Evolutionary conservation across 495 filamentous ascomycete species (phyloP), one percentile per base, ranked within the genome.

Genomic region (Margaritispora aquatica): DNA sequence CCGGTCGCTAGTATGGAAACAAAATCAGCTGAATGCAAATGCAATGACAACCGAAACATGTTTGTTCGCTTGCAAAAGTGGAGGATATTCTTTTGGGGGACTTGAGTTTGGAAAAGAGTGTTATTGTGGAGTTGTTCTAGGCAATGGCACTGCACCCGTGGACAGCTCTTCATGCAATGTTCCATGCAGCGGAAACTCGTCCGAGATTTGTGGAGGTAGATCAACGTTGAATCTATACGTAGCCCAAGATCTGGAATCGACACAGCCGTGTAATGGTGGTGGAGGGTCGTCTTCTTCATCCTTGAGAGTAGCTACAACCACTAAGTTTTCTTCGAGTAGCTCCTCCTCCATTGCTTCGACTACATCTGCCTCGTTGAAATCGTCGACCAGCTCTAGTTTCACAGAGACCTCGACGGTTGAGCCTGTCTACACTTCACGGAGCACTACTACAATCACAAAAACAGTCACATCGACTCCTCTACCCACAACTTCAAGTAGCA

Each of bases 41-140:
- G 67, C 61, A 26, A 31, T 81, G 38, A 63, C 63, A 29, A 50
- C 62, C 24, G 63, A 65, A 22, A 21, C 29, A 17, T 83, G 80
- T 65, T 68, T 80, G 41, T 29, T 61, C 34, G 73, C 76, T 44
- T 83, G 80, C 68, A 69, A 70, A 27, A 61, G 50, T 23, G 71
- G 71, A 36, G 73, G 77, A 24, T 81, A 75, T 61, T 73, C 77
- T 13, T 75, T 80, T 46, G 79, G 78, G 8, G 79, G 79, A 56
- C 73, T 77, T 17, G 75, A 82, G 68, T 82, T 68, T 60, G 73
- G 71, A 34, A 68, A 74, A 66, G 74, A 70, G 61, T 78, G 58
- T 47, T 70, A 55, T 49, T 58, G 54, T 31, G 46, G 56, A 10
- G 58, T 68, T n/a, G 61, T 66, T 23, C 50, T 68, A 38, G 77